A percentile compares a stretch with the other conserved stretches of the same genome.
These are phyloP conservation scores for Suhomyces vadensis DNA, from an alignment of 805 yeast genomes.

Conservation along the genomic window DNA sequence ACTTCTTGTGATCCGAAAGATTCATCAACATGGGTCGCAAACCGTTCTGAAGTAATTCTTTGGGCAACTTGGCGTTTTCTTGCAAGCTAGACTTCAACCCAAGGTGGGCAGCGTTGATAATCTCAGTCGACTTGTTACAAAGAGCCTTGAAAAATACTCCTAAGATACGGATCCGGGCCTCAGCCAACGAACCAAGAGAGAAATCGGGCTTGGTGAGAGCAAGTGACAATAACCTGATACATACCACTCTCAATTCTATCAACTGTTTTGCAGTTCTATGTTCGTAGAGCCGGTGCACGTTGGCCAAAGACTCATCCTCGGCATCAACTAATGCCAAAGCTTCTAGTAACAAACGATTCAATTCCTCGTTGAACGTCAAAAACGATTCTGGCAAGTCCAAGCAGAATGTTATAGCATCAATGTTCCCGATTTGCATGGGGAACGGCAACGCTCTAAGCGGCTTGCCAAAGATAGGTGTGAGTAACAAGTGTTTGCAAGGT, in stretches of 20 bases:
- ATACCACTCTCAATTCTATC: conserved; percentile 83
- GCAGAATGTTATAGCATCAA: conserved; percentile 95
- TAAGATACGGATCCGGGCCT: conserved; percentile 78
- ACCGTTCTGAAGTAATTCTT: conserved; percentile 92
- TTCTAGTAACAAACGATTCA: conserved; percentile 80
- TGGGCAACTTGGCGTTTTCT: conserved; percentile 86
- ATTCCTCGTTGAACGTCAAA: conserved; percentile 83
- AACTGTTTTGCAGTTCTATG: conserved; percentile 86
- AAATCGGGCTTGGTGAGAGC: conserved; percentile 87
- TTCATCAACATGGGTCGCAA: conserved; percentile 94
- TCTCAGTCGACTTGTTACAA: conserved; percentile 79
- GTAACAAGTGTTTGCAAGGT: conserved; percentile 76
- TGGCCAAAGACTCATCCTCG: conserved; percentile 92
- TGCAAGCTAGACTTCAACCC: conserved; percentile 83
- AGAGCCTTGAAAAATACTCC: conserved; percentile 95
- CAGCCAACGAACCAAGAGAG: conserved; percentile 69
- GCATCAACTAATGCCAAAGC: conserved; percentile 96
- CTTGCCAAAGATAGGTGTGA: conserved; percentile 94
- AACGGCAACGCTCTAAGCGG: conserved; percentile 96
- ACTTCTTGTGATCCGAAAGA: conserved; percentile 86
- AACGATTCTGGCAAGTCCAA: conserved; percentile 78
- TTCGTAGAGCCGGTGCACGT: conserved; percentile 82
- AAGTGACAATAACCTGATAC: conserved; percentile 77
- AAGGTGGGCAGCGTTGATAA: conserved; percentile 89
- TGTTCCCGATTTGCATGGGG: conserved; percentile 98